Evolutionary conservation across 495 filamentous ascomycete species (phyloP).

Genomic region (Penicillium parvum): DNA sequence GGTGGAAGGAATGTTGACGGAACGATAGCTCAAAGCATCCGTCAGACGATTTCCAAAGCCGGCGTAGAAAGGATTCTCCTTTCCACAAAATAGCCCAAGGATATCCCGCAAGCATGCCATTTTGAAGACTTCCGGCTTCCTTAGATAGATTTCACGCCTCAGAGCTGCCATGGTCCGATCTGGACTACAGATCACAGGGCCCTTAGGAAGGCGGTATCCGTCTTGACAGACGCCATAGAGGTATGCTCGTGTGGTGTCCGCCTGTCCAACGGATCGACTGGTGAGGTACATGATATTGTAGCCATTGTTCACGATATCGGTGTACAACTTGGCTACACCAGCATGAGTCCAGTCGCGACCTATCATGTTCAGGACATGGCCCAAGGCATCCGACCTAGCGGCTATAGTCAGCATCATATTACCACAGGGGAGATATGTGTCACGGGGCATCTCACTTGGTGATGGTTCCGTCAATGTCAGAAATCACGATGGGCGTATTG

Average conservation of each 20-base stretch:
- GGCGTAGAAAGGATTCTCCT: slow-evolving; percentile 85
- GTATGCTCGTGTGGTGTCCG: slow-evolving; percentile 87
- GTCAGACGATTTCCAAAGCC: slow-evolving; percentile 97
- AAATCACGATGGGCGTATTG: slow-evolving; percentile 90
- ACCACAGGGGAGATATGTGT: too few species aligned
- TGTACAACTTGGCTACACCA: slow-evolving; percentile 95
- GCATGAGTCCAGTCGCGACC: slow-evolving; percentile 97
- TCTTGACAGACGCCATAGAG: slow-evolving; percentile 87
- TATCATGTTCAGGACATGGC: slow-evolving; percentile 97
- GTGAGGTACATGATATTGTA: slow-evolving; percentile 99
- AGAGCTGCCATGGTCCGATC: slow-evolving; percentile 96
- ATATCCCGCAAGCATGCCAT: slow-evolving; percentile 98
- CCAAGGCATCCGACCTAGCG: slow-evolving; percentile 77
- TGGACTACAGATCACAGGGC: slow-evolving; percentile 90
- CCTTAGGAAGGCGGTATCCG: slow-evolving; percentile 77
- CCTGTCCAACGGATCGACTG: slow-evolving; percentile 86
- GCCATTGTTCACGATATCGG: slow-evolving; percentile 90
- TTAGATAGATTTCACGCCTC: slow-evolving; percentile 86
- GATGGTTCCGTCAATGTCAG: slow-evolving; percentile 98
- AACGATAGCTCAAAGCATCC: slow-evolving; percentile 92
- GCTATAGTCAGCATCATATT: slow-evolving; percentile 3
- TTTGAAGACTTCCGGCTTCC: slow-evolving; percentile 98
- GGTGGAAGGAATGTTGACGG: slow-evolving; percentile 87
- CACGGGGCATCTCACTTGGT: slow-evolving; percentile 88
- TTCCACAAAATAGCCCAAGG: slow-evolving; percentile 74